Base-by-base conservation (phyloP, 148 eudicot genomes). In the Salicornia ramosissima region DNA sequence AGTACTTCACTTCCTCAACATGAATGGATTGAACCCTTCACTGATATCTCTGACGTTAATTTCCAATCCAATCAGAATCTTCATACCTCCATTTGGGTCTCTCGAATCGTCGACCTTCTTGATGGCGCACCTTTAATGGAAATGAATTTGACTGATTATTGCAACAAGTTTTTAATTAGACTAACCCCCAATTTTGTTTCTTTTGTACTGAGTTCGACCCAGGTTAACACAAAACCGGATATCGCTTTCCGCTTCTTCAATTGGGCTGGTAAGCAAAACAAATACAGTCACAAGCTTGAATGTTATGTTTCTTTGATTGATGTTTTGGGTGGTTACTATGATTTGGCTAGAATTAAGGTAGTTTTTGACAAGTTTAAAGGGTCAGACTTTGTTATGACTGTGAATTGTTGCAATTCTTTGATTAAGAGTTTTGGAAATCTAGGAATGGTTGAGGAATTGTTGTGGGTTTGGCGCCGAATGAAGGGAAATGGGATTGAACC, bases 381-480 rank as follows among this genome's bases (percentile, higher is more conserved):
- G 47, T 75, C 58, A 74, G 83, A 84, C 10, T 81, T 90, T 68
- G 76, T 80, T 31, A 78, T 94, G 78, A 82, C 67, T 78, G 80
- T 82, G 18, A 64, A 65, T 18, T 75, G 83, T 10, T 90, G 79
- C 4, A 93, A 90, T 87, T 83, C 87, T 43, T 87, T 93, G 88
- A 88, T 93, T 63, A 87, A 82, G 80, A 82, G 86, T 69, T 88
- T 93, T 73, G 98, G 98, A 54, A 82, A 80, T 74, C 63, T 80
- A 25, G 98, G 97, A 11, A 87, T 88, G 97, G 90, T 93, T 67
- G 99, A 94, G 79, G 97, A 94, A 42, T 77, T 94, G 80, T 79
- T 94, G 84, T 94, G 88, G 90, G 97, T 94, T 49, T 94, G 98
- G 98, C 74, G 82, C 39, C 68, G 50, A 70, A 90, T 93, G 98